Base-by-base conservation (phyloP, 164 flowering plant species). In the Annona squamosa region DNA sequence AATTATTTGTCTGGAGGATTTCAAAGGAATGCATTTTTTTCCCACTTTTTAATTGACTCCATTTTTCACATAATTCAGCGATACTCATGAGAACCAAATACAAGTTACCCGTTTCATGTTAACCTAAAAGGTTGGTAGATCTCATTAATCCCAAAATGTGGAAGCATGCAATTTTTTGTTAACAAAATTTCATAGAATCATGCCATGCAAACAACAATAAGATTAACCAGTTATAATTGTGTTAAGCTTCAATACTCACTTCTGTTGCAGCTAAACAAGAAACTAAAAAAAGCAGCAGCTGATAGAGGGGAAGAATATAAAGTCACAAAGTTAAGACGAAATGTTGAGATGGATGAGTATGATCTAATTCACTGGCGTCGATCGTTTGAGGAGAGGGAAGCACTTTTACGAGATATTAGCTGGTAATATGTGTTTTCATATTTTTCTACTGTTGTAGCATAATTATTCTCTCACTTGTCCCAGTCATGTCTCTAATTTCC, bases 301-400 rank as follows among this genome's bases (percentile, higher is more conserved):
- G 92, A 84, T 74, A 84, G 94, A 79, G 97, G 99, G 37, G 96
- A 89, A 79, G 80, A 77, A 65, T 91, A 82, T 79, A 89, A 84
- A 82, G 74, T 89, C 26, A 3, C 75, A 72, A 90, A 89, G 84
- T 83, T 93, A 81, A 87, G 90, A 78, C 85, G 99, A 75, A 86
- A 95, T 74, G 73, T 79, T 71, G 99, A 95, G 76, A 95, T 95
- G 99, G 98, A 95, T 79, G 96, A 95, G 81, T 95, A 92, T 81
- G 98, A 95, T 79, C 77, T 93, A 4, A 76, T 95, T 65, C 99
- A 95, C 75, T 95, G 99, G 99, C 94, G 88, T 41, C 84, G 98
- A 61, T 95, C 98, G 43, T 77, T 83, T 26, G 97, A 94, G 83
- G 99, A 95, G 84, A 90, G 99, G 82, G 97, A 95, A 86, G 89